Percentiles rank a stretch among this genome's conserved stretches.
phyloP scores from a whole-genome alignment of 2,329 filamentous ascomycete species.

The Penicillium sp. region DNA sequence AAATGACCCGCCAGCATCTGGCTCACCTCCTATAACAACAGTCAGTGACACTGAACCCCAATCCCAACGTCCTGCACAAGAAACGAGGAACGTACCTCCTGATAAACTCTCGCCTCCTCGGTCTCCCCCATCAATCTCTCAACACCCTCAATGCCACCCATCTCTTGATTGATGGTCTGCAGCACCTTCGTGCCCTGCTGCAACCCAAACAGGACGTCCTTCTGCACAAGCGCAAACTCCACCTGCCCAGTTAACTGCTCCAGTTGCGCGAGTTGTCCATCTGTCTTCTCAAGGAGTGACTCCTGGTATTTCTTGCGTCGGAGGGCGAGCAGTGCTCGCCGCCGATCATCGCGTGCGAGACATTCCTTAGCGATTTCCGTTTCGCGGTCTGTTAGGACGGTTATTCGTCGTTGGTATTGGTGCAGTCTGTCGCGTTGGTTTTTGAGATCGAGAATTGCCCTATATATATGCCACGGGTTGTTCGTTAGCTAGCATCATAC shows the following conservation, averaged over 20 bases:
- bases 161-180: slow-evolving; percentile 88
- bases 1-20: slow-evolving; percentile 86
- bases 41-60: slow-evolving; percentile 9
- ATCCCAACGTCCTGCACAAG: not conserved
- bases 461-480: slow-evolving; percentile 40
- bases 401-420: slow-evolving; percentile 91
- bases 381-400: slow-evolving; percentile 80
- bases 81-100: slow-evolving; percentile 60
- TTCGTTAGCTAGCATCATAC: slow-evolving; percentile 3
- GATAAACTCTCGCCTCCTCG: slow-evolving; percentile 86
- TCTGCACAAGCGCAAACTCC: slow-evolving; percentile 95
- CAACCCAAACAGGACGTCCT: slow-evolving; percentile 89
- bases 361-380: slow-evolving; percentile 82
- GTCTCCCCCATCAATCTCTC: slow-evolving; percentile 94
- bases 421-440: slow-evolving; percentile 95
- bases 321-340: slow-evolving; percentile 79
- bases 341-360: slow-evolving; percentile 75
- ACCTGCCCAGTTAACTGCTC: slow-evolving; percentile 85
- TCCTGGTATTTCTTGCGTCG: slow-evolving; percentile 97
- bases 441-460: slow-evolving; percentile 96
- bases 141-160: slow-evolving; percentile 90
- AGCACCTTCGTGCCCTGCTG: slow-evolving; percentile 89
- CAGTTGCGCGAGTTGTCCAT: slow-evolving; percentile 88
- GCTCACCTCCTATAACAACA: slow-evolving; percentile 73
- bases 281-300: slow-evolving; percentile 81